Conservation (phyloP, 1,139 yeast species). For the Saccharomyces pastorianus region DNA sequence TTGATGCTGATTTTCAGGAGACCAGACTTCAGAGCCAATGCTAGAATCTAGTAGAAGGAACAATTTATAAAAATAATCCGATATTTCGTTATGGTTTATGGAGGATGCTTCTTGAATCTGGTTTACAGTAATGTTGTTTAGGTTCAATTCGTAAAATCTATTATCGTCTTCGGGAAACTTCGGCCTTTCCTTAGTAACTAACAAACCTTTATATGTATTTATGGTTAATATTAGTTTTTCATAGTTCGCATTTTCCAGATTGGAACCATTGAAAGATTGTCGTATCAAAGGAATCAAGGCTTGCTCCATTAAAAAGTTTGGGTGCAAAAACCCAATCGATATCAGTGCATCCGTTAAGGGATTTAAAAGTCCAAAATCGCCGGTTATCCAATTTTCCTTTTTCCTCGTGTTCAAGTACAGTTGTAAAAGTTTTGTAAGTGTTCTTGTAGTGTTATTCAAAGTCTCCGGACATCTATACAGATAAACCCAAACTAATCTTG, state of each 20-base stretch:
- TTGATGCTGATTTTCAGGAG: conserved; percentile 28
- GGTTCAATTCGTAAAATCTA: conserved; percentile 31
- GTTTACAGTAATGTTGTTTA: conserved; percentile 28
- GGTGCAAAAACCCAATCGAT: conserved; percentile 69
- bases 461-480: conserved; percentile 82
- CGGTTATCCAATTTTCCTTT: conserved; percentile 64
- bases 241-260: conserved; percentile 55
- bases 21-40: conserved; percentile 42
- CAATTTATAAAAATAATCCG: conserved; percentile 52
- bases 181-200: conserved; percentile 63
- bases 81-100: conserved; percentile 66
- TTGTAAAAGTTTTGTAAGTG: conserved; percentile 50
- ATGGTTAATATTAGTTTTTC: conserved; percentile 68
- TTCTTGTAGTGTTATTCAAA: conserved; percentile 72
- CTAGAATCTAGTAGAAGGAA: conserved; percentile 53
- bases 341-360: conserved; percentile 67
- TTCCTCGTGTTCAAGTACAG: conserved; percentile 48
- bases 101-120: conserved; percentile 34
- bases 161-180: conserved; percentile 65
- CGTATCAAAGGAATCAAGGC: conserved; percentile 55
- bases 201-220: conserved; percentile 59
- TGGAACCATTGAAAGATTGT: conserved; percentile 45
- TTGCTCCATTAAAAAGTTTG: conserved; percentile 72
- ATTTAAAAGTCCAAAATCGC: conserved; percentile 53
- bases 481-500: conserved; percentile 84